A percentile compares a stretch with the other conserved stretches of the same genome.
phyloP scores from a whole-genome alignment of 768 basidiomycete genomes.

The Trametes maxima region DNA sequence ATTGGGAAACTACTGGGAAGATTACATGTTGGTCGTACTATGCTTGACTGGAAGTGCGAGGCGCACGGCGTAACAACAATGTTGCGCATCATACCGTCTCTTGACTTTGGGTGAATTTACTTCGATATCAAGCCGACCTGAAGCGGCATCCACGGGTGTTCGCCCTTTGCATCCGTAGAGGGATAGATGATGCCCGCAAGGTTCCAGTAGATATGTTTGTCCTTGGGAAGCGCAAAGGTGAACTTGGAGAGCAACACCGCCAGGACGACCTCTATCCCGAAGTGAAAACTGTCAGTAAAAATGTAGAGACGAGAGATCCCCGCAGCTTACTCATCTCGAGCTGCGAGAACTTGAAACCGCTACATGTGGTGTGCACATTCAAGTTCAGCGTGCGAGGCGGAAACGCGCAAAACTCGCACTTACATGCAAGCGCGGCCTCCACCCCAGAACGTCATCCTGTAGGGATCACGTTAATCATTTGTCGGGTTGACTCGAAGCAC shows the following conservation, averaged over 20 bases:
- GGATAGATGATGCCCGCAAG: neutral
- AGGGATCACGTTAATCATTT: neutral
- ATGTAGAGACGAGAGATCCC: neutral
- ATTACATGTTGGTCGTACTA: too few relatives aligned
- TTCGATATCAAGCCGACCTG: neutral
- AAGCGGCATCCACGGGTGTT: neutral
- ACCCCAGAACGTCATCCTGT: conserved; percentile 48
- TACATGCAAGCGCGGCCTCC: conserved; percentile 50
- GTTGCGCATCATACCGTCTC: too few relatives aligned
- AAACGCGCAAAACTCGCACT: conserved; percentile 19
- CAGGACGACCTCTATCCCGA: conserved; percentile 32
- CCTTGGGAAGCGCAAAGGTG: conserved; percentile 28
- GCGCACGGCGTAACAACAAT: too few relatives aligned
- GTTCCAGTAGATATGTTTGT: conserved; percentile 22
- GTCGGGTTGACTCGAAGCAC: neutral
- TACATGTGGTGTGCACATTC: neutral
- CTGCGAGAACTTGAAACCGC: conserved; percentile 29
- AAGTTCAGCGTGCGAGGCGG: neutral
- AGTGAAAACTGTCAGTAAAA: neutral
- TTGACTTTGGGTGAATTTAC: too few relatives aligned
- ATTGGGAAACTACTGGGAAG: too few relatives aligned
- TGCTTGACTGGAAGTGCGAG: too few relatives aligned
- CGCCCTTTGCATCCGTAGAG: neutral
- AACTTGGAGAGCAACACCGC: conserved; percentile 30
- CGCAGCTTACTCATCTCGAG: conserved; percentile 25